Conservation (phyloP, 345 rosid genomes). For the Psidium friedrichsthalianum region DNA sequence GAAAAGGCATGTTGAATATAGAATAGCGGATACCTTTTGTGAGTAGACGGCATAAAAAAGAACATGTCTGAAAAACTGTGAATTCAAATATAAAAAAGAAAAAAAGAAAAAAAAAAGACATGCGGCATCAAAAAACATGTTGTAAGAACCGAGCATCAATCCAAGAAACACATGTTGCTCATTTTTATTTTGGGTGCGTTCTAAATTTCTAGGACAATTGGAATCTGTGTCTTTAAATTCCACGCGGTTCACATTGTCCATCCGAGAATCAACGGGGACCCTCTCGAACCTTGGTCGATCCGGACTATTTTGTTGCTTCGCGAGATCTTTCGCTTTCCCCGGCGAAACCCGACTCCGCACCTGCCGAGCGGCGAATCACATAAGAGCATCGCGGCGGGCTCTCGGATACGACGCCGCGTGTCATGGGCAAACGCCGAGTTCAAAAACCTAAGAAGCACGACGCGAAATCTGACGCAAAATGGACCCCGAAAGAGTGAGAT, state of each 20-base stretch:
- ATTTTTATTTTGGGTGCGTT: background rate
- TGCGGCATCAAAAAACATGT: too few relatives aligned
- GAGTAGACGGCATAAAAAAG: too few relatives aligned
- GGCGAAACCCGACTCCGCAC: background rate
- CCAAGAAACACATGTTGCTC: too few relatives aligned
- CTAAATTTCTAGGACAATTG: background rate
- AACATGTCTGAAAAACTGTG: too few relatives aligned
- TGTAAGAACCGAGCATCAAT: too few relatives aligned
- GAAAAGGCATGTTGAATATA: too few relatives aligned
- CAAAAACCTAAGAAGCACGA: background rate
- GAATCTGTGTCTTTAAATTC: background rate
- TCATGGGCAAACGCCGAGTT: background rate
- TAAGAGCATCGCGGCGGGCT: too few relatives aligned
- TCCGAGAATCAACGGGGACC: background rate
- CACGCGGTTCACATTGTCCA: background rate
- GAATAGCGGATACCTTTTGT: too few relatives aligned
- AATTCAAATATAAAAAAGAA: too few relatives aligned
- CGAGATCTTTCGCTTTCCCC: background rate
- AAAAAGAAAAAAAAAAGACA: too few relatives aligned
- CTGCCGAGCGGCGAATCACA: too few relatives aligned
- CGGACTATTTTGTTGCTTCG: background rate
- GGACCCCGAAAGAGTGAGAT: background rate
- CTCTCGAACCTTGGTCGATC: background rate
- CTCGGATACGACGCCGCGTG: background rate
- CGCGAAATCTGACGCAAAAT: background rate